phyloP scores from a whole-genome alignment of 2,329 filamentous ascomycete genomes.

The Fusarium albosuccineum region DNA sequence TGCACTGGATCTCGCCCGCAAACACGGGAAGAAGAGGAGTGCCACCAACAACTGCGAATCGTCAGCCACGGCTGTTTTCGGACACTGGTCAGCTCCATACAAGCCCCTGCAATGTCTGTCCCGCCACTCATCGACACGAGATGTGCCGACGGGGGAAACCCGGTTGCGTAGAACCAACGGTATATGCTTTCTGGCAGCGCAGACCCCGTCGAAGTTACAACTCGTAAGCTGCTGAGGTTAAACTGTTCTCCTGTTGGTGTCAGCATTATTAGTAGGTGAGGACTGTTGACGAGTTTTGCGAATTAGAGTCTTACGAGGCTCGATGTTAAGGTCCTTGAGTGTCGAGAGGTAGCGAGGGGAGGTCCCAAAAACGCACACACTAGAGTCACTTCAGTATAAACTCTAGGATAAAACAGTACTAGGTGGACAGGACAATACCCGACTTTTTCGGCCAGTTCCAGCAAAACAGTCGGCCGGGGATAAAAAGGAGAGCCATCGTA shows the following conservation, averaged over 20 bases:
- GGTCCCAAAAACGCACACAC: conserved; percentile 8
- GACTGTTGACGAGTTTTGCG: background rate
- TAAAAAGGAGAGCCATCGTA: conserved; percentile 26
- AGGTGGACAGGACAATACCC: conserved; percentile 3
- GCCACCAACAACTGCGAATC: conserved; percentile 12
- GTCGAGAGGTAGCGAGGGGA: conserved; percentile 17
- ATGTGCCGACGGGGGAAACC: background rate
- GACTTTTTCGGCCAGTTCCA: conserved; percentile 10
- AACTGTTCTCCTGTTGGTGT: conserved; percentile 1
- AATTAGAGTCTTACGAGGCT: conserved; percentile 1
- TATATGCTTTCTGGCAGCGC: conserved; percentile 7
- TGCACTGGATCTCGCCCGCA: conserved; percentile 23
- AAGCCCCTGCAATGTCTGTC: conserved; percentile 17
- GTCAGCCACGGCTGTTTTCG: background rate
- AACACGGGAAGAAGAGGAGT: conserved; percentile 19
- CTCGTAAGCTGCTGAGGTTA: conserved; percentile 1
- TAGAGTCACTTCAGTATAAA: no score
- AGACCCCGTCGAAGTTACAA: conserved; percentile 17
- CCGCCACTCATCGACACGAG: conserved; percentile 23
- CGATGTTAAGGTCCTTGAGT: background rate
- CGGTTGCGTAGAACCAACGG: conserved; percentile 16
- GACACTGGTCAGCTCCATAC: background rate
- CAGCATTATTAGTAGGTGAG: background rate
- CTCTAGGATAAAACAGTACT: no score
- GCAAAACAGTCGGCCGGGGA: conserved; percentile 9